Evolutionary conservation across 2,329 filamentous ascomycete genomes (phyloP), one percentile per base, ranked within the genome.

Genomic region (Ilyonectria robusta): DNA sequence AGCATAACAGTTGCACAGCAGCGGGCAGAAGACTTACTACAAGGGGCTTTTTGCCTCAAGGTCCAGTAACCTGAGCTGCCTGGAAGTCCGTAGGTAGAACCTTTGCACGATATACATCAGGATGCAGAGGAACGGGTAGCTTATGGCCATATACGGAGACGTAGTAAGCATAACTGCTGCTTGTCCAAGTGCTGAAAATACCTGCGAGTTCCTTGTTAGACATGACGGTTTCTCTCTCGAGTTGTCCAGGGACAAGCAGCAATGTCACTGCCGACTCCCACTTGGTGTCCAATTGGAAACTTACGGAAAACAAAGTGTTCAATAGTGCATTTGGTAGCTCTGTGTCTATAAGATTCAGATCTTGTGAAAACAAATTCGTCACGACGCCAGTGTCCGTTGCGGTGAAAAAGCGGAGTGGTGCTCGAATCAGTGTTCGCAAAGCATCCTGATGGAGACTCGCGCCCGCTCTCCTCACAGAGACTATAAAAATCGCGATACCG

Each of bases 21-120:
- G 26, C 3, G 7, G 33, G 23, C 7, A 11, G 13, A 19, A 21
- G 33, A 70, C 69, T 67, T 15, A 77, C 75, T 87, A 89, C 0
- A 91, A 78, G 0, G 87, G 87, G 1, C 84, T 83, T 65, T 89
- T 89, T 2, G 84, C 82, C 72, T 91, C 88, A 2, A 91, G 81
- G 50, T 91, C 88, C 19, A 91, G 74, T 13, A 88, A 81, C 47
- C 88, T 82, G 6, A 91, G 76, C 74, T 91, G 88, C 0, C 88
- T 82, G 0, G 88, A 89, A 0, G 88, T 91, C 0, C 85, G 82
- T 2, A 91, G 81, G 71, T 91, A 91, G 59, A 88, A 82, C 51
- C 82, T 84, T 69, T 89, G 88, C 2, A 91, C 76, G 4, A 80
- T 62, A 58, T 84, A 89, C 1, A 89, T 68, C 0, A 84, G 67